A percentile compares a stretch with the other conserved stretches of the same genome.
These are phyloP conservation scores for Perilla frutescens DNA, from an alignment of 257 asterid species.

Conservation along the genomic window DNA sequence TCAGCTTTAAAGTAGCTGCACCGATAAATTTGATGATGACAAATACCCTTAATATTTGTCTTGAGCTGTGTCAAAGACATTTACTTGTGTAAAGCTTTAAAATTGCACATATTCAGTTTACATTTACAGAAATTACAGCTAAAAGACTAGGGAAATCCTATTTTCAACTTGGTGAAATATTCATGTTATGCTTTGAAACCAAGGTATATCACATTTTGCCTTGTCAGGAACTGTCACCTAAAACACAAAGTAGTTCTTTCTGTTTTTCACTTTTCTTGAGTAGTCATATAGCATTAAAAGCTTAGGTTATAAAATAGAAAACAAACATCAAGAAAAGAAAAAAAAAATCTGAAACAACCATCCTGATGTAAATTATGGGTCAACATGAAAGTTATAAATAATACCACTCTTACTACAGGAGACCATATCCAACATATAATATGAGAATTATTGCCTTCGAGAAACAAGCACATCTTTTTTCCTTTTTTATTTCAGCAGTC, in stretches of 20 bases:
- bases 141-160: neutral
- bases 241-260: neutral
- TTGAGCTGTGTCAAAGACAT: neutral
- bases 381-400: neutral
- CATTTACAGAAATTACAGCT: neutral
- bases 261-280: neutral
- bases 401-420: neutral
- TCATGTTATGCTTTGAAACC: neutral
- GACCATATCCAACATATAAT: neutral
- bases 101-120: neutral
- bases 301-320: neutral
- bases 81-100: neutral
- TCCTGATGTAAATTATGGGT: constrained; percentile 9
- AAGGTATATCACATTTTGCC: neutral
- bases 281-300: neutral
- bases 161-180: neutral
- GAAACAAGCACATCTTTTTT: constrained; percentile 5
- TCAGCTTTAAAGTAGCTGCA: neutral
- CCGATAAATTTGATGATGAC: neutral
- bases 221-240: neutral
- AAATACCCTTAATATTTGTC: neutral
- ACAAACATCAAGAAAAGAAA: neutral
- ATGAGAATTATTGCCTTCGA: neutral
- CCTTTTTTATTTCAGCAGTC: neutral
- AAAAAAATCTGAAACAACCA: neutral